These are phyloP conservation scores for Kitagawia praeruptora DNA, from an alignment of 129 eudicot species.

Conservation along the genomic window DNA sequence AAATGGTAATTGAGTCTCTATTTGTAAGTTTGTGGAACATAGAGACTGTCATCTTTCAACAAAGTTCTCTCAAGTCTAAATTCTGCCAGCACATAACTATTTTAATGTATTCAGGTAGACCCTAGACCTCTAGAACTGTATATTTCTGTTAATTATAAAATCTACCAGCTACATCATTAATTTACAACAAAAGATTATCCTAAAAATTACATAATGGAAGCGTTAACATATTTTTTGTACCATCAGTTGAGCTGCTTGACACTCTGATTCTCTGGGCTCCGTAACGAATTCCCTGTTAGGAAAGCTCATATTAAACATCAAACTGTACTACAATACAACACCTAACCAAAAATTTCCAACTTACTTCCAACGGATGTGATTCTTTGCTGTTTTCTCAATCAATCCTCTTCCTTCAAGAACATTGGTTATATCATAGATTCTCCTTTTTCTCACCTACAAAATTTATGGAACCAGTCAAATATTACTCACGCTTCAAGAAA, in stretches of 20 bases:
- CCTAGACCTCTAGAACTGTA: not conserved
- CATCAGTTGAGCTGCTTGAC: constrained; percentile 32
- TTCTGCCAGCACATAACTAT: not conserved
- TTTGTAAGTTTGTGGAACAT: no score
- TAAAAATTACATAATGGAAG: not conserved
- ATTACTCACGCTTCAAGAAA: no score
- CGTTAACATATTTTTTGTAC: constrained; percentile 23
- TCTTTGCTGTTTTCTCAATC: constrained; percentile 63
- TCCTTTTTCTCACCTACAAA: no score
- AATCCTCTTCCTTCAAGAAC: no score
- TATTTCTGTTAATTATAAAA: not conserved
- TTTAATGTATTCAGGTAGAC: not conserved
- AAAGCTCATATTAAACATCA: constrained; percentile 11
- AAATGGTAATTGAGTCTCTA: no score
- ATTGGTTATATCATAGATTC: no score
- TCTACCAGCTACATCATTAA: not conserved
- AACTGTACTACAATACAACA: constrained; percentile 11
- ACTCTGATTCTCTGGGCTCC: constrained; percentile 26
- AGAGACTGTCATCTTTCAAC: no score
- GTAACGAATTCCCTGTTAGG: constrained; percentile 41
- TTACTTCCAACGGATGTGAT: constrained; percentile 65
- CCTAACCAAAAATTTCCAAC: constrained; percentile 13
- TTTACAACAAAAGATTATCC: not conserved
- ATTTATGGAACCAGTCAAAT: no score
- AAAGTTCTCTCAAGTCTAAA: no score